Percentiles rank a stretch among this genome's conserved stretches.
Conservation (phyloP, 768 basidiomycete genomes). For the Trametes sanguinea region DNA sequence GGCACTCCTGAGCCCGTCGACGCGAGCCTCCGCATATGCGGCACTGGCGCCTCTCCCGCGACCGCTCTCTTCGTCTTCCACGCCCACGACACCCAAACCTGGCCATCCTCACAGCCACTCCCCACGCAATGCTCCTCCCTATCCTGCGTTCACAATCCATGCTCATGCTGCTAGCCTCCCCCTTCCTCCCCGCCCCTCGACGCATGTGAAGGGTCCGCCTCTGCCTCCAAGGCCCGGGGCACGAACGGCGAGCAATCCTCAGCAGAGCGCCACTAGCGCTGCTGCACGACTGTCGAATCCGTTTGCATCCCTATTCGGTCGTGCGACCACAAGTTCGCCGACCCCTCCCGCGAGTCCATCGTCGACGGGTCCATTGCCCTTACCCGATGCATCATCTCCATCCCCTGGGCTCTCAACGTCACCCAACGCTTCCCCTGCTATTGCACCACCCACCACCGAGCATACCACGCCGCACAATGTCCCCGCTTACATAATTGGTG, state of each 20-base stretch:
- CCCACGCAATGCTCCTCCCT: slow-evolving; percentile 15
- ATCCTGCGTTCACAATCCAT: slow-evolving; percentile 28
- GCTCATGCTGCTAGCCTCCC: slow-evolving; percentile 30
- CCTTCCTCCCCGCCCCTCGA: slow-evolving; percentile 38
- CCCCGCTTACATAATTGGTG: slow-evolving; percentile 59
- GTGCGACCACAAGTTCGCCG: slow-evolving; percentile 35
- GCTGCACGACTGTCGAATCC: slow-evolving; percentile 64
- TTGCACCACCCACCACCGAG: slow-evolving; percentile 32
- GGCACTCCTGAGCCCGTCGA: slow-evolving; percentile 38
- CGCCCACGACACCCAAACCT: slow-evolving; percentile 18
- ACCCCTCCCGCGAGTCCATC: slow-evolving; percentile 33
- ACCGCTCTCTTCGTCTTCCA: slow-evolving; percentile 38
- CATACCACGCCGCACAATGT: slow-evolving; percentile 46
- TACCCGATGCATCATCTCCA: slow-evolving; percentile 17
- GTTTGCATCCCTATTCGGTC: slow-evolving; percentile 80
- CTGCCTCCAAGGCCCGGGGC: slow-evolving; percentile 40
- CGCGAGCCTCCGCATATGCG: slow-evolving; percentile 40
- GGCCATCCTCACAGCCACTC: slow-evolving; percentile 13
- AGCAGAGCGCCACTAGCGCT: slow-evolving; percentile 3
- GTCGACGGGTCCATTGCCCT: slow-evolving; percentile 10
- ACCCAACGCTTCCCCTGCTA: slow-evolving; percentile 33
- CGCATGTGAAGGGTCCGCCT: slow-evolving; percentile 47
- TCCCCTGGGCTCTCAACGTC: slow-evolving; percentile 11
- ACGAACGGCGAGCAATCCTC: slow-evolving; percentile 8
- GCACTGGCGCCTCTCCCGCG: slow-evolving; percentile 58